phyloP scores from a whole-genome alignment of 2,329 filamentous ascomycete species.

The Ceratocystis eucalypticola region DNA sequence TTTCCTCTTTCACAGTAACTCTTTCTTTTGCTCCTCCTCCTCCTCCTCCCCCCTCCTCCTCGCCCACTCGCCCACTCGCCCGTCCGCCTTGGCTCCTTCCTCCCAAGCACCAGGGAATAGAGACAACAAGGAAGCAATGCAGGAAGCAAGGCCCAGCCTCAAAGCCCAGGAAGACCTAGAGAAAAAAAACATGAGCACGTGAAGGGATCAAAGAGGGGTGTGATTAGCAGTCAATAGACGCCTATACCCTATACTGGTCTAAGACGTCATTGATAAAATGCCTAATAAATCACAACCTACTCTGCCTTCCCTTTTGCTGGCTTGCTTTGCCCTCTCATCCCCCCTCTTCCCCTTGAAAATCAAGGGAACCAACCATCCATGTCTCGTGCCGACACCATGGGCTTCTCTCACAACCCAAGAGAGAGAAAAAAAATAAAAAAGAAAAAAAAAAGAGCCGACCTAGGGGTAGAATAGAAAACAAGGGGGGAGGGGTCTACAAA shows the following conservation, averaged over 20 bases:
- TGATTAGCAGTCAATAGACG: background rate
- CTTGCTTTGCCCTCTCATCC: background rate
- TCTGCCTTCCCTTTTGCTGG: background rate
- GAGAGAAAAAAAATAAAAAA: background rate
- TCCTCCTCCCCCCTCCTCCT: background rate
- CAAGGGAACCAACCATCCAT: background rate
- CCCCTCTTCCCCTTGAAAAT: background rate
- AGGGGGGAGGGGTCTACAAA: background rate
- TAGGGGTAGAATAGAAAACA: background rate
- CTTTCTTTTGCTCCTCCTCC: background rate
- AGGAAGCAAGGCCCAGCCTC: background rate
- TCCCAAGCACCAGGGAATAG: constrained; percentile 1
- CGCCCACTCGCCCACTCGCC: background rate
- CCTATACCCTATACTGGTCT: background rate
- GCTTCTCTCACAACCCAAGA: background rate
- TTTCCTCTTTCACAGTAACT: background rate
- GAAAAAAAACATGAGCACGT: constrained; percentile 2
- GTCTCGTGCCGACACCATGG: background rate
- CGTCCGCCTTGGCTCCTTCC: background rate
- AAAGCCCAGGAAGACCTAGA: background rate
- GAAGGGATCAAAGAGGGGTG: background rate
- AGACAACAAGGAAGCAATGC: constrained; percentile 5
- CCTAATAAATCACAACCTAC: background rate
- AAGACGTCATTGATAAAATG: constrained; percentile 5
- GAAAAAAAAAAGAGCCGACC: background rate